Base-by-base conservation (phyloP, 176 grass and related monocot species). In the Hyparrhenia diplandra region DNA sequence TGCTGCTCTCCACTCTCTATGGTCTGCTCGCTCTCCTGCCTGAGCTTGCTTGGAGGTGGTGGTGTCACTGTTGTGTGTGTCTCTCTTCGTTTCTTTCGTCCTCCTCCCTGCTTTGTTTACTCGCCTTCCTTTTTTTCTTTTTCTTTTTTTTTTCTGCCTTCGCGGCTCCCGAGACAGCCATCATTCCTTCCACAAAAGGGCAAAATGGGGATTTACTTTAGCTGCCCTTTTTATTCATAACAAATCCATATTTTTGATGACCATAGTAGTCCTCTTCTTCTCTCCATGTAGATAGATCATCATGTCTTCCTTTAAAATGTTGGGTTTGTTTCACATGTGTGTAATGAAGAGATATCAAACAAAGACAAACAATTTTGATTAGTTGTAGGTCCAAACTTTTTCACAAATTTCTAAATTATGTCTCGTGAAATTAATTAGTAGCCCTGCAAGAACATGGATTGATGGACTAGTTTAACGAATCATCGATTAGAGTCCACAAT, bases 151-250 rank as follows among this genome's bases (percentile, higher is more conserved):
- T 46, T 21, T 27, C 41, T 58, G 61, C 67, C 73, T 61, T 75
- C 70, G 60, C 81, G 10, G 31, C 55, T 77, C 73, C 83, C 90
- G 71, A 92, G 87, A 73, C 83, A 58, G 25, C 52, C 85, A 89
- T 89, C 89, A 89, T 89, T 89, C 77, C 77, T 75, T 32, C 89
- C 71, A n/a, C 88, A 81, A 73, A 51, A 74, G 87, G 87, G 84
- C 76, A 87, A 85, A 92, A 77, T 70, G 57, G 73, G 65, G 57
- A 79, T 64, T 34, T 41, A 8, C 20, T 12, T 28, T 36, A 23
- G 27, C 18, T 35, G 28, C 75, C 43, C 13, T 78, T 64, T 64
- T 6, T 45, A 47, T 74, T 55, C 27, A 1, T 58, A 45, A 5
- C 37, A 43, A 63, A 77, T 63, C 57, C 57, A 27, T 77, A 13